Base-by-base conservation (phyloP, 139 green algal genomes). In the Chlamydomonas incerta region DNA sequence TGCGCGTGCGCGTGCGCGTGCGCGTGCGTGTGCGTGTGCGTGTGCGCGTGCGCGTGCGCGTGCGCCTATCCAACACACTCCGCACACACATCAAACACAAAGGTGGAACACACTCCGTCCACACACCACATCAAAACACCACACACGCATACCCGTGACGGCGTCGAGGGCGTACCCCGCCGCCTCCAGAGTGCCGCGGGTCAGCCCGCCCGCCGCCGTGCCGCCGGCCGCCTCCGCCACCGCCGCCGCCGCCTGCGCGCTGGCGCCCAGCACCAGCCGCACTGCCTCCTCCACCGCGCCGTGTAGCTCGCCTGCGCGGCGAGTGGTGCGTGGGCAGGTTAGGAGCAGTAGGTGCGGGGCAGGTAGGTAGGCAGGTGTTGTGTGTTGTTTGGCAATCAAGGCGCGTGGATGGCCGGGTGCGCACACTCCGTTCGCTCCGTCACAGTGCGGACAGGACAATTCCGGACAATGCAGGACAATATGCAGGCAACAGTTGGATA, bases 121-220 rank as follows among this genome's bases (percentile, higher is more conserved):
- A n/a, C n/a, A n/a, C n/a, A n/a, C n/a, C n/a, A n/a, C n/a, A n/a
- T n/a, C n/a, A n/a, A n/a, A n/a, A n/a, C n/a, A n/a, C n/a, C n/a
- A n/a, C n/a, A n/a, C n/a, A n/a, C 24, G 4, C 79, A n/a, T 20
- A 75, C 79, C 79, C 6, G 79, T 85, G 21, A 41, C 6, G 9
- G 79, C 79, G 26, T 85, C 79, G 1, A 76, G 47, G 0, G 65
- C 33, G 46, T 85, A 85, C 33, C 79, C 79, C 31, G 46, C 37
- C 29, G 79, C 79, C n/a, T 85, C 79, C 47, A 85, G 63, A 10
- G 79, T 41, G 31, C 79, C 66, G 21, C 79, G 79, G 47, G 66
- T 57, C 79, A 85, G 79, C 50, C 79, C 79, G n/a, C 29, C 79
- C 1, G 79, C 66, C 11, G 57, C 47, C 14, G n/a, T 31, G n/a